These are phyloP conservation scores for Curvularia hawaiiensis DNA, from an alignment of 2,329 filamentous ascomycete genomes.

Conservation along the genomic window DNA sequence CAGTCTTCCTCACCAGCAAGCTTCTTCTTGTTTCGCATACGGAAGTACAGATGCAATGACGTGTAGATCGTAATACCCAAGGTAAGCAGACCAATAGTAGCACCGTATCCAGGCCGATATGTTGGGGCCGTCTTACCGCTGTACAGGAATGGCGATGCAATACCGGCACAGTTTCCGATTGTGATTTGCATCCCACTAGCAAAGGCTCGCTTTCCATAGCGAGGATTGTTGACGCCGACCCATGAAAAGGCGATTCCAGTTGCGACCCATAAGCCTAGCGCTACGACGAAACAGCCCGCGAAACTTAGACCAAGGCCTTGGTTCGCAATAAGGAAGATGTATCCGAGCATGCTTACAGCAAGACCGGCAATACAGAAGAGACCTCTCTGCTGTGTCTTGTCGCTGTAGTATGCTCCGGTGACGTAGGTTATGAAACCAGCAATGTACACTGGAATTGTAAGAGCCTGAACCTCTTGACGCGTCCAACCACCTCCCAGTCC, in stretches of 20 bases:
- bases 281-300: constrained; percentile 37
- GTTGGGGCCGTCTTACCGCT: constrained; percentile 17
- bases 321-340: constrained; percentile 48
- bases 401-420: constrained; percentile 29
- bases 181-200: constrained; percentile 45
- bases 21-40: constrained; percentile 29
- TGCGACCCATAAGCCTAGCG: constrained; percentile 33
- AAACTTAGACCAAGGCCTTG: constrained; percentile 27
- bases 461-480: constrained; percentile 32
- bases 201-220: constrained; percentile 40
- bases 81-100: constrained; percentile 27
- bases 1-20: constrained; percentile 30
- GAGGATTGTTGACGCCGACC: constrained; percentile 37
- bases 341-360: constrained; percentile 54
- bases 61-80: constrained; percentile 27
- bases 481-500: constrained; percentile 33
- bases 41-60: constrained; percentile 28
- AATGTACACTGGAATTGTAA: constrained; percentile 42
- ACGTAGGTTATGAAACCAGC: constrained; percentile 32
- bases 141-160: constrained; percentile 34
- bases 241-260: constrained; percentile 36
- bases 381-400: constrained; percentile 34
- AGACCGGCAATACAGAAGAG: constrained; percentile 34
- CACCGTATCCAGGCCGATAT: constrained; percentile 31
- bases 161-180: constrained; percentile 43